phyloP scores from a whole-genome alignment of 495 filamentous ascomycete species.

The Cercophora scortea region DNA sequence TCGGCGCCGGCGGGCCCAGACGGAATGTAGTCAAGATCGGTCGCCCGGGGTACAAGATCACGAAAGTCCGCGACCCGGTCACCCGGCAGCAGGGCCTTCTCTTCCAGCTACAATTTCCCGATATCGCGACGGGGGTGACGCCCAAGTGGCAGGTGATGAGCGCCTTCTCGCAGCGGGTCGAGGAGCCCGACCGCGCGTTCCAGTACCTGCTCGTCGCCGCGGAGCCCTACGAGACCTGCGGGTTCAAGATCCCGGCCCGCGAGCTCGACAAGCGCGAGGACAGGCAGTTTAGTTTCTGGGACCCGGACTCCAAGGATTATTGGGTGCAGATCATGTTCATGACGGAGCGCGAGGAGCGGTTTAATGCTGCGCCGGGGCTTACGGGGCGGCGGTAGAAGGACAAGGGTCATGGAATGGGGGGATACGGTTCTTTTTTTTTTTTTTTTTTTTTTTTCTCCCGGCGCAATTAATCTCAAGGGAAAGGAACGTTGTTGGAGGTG shows the following conservation, averaged over 20 bases:
- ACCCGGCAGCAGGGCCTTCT: conserved; percentile 84
- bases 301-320: conserved; percentile 93
- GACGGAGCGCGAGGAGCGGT: conserved; percentile 95
- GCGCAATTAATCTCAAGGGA: too few relatives aligned
- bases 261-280: conserved; percentile 85
- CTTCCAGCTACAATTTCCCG: conserved; percentile 93
- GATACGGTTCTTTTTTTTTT: too few relatives aligned
- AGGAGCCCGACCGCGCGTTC: conserved; percentile 86
- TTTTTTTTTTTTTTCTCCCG: too few relatives aligned
- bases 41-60: conserved; percentile 95
- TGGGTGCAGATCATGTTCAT: conserved; percentile 99
- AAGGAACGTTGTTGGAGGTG: too few relatives aligned
- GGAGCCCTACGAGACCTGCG: conserved; percentile 96
- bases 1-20: conserved; percentile 47
- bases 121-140: conserved; percentile 67
- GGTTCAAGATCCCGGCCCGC: conserved; percentile 89
- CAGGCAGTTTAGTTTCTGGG: conserved; percentile 89
- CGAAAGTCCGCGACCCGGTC: conserved; percentile 83
- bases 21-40: conserved; percentile 97
- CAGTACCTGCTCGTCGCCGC: conserved; percentile 95
- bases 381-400: conserved; percentile 33
- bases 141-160: conserved; percentile 95
- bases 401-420: too few relatives aligned
- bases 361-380: conserved; percentile 85
- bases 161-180: conserved; percentile 91